Conservation (phyloP, 345 rosid genomes). For the Eucalyptus virginea region DNA sequence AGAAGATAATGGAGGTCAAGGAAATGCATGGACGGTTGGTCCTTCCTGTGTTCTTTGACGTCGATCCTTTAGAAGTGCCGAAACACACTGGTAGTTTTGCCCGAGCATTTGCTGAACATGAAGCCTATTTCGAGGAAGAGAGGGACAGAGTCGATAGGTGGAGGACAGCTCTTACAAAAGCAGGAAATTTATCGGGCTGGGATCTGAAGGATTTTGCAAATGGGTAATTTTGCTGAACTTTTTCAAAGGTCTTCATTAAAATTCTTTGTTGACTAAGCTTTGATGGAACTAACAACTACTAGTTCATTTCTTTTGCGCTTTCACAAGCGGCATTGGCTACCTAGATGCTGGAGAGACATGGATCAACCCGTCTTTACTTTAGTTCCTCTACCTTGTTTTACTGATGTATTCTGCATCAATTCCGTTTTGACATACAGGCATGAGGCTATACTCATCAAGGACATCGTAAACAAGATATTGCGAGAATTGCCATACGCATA, state of each 20-base stretch:
- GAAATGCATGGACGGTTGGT: not conserved
- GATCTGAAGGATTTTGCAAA: not conserved
- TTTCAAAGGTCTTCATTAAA: not conserved
- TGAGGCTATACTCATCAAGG: not conserved
- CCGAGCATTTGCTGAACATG: not conserved
- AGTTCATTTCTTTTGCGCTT: not conserved
- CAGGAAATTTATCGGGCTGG: not conserved
- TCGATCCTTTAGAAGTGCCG: not conserved
- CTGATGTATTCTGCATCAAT: not conserved
- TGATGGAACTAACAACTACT: not conserved
- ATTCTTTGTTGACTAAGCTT: not conserved
- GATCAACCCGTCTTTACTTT: not conserved
- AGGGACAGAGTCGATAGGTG: not conserved
- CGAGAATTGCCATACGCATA: not conserved
- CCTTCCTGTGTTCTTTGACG: not conserved
- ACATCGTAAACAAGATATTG: too few species aligned
- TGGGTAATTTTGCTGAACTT: not conserved
- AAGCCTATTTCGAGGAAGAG: not conserved
- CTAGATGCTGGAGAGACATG: not conserved
- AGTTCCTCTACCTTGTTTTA: not conserved
- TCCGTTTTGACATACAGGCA: not conserved
- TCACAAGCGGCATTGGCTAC: not conserved
- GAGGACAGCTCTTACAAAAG: not conserved
- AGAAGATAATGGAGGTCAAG: not conserved
- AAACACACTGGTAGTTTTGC: not conserved